A percentile compares a stretch with the other conserved stretches of the same genome.
Evolutionary conservation across 306 rosid genomes (phyloP).

Genomic region (Lotus japonicus): DNA sequence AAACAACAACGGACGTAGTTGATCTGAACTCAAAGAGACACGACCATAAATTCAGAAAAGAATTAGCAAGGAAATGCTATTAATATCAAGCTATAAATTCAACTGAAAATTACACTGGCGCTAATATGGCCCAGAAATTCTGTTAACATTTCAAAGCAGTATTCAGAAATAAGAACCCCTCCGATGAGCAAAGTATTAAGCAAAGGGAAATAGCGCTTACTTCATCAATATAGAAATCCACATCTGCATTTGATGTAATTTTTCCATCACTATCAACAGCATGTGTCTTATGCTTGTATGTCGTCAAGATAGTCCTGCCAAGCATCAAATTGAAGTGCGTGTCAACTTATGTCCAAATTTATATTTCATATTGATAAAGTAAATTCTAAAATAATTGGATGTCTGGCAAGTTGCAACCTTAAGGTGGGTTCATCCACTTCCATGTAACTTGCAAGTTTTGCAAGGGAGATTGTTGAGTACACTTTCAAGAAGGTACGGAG

Average conservation of each 20-base stretch:
- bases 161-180: neutral
- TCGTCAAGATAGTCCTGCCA: slow-evolving; percentile 79
- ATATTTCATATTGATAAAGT: neutral
- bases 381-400: neutral
- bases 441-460: slow-evolving; percentile 87
- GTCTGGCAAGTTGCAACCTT: slow-evolving; percentile 61
- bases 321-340: slow-evolving; percentile 13
- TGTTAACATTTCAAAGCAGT: neutral
- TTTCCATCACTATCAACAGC: slow-evolving; percentile 74
- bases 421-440: slow-evolving; percentile 92
- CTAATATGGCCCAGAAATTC: neutral
- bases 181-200: neutral
- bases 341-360: neutral
- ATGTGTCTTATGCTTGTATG: slow-evolving; percentile 95
- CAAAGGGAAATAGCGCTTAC: slow-evolving; percentile 34
- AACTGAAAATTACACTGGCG: neutral
- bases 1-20: no score
- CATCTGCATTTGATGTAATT: slow-evolving; percentile 75
- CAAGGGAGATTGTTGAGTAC: slow-evolving; percentile 76
- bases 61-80: neutral
- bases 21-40: no score
- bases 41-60: neutral
- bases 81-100: neutral
- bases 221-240: slow-evolving; percentile 84
- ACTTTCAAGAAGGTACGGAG: slow-evolving; percentile 86